Base-by-base conservation (phyloP, 2,329 filamentous ascomycete species). In the Neonectria neomacrospora region DNA sequence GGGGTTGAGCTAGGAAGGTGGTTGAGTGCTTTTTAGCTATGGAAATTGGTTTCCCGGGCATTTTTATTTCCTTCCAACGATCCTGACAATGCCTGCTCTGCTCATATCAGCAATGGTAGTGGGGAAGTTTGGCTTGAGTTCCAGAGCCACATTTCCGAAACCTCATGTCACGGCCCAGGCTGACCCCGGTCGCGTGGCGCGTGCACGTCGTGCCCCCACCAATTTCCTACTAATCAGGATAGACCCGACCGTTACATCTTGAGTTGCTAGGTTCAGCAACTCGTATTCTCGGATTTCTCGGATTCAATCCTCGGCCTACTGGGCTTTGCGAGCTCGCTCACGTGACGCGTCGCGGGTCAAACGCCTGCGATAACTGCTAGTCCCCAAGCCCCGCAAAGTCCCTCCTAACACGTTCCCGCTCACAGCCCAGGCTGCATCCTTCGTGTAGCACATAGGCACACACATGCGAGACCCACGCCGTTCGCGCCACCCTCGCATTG, bases 1-100 rank as follows among this genome's bases (percentile, higher is more conserved):
- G 79, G 75, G 2, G 69, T 78, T 37, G 80, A 83, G 66, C 16
- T 80, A 2, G 73, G 70, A 0, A 58, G 61, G 23, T 82, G 80
- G 80, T 57, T 78, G 2, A 52, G 28, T 16, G 11, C 39, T 20
- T n/a, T 58, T 50, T 53, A 26, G 23, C 16, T 37, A 14, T 6
- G 7, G 5, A 8, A 37, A 1, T 37, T n/a, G 4, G 26, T 5
- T 34, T 34, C 12, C 5, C 2, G 6, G 6, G 11, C 14, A 34
- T 34, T 14, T 34, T 16, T 6, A 16, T 16, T 30, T 10, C 12
- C 14, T 14, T 3, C 12, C 5, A 34, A 16, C 12, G 14, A 5
- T 14, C 4, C 14, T 10, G 16, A 34, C 14, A 14, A 16, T 16
- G 5, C 5, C 11, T 32, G 30, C 30, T 32, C 30, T n/a, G n/a